phyloP scores from a whole-genome alignment of 306 rosid species.

The Vigna reflexopilosa region DNA sequence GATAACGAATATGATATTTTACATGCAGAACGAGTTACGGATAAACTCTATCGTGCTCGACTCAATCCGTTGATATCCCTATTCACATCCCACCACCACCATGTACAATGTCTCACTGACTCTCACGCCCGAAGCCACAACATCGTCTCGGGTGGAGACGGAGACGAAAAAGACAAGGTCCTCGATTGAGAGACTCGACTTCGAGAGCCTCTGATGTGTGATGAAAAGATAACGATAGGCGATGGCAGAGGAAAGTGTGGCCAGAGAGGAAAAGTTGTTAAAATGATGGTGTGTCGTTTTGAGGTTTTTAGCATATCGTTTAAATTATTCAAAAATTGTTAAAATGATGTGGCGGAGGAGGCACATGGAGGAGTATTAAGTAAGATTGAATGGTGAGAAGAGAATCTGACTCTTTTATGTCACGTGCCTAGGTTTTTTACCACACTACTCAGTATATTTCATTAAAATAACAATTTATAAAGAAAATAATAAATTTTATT shows the following conservation, averaged over 20 bases:
- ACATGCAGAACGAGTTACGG: too few species aligned
- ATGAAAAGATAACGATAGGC: conserved; percentile 55
- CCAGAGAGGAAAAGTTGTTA: conserved; percentile 57
- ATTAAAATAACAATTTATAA: too few species aligned
- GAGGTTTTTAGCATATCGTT: neutral
- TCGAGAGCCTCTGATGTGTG: conserved; percentile 32
- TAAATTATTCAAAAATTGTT: neutral
- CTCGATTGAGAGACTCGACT: conserved; percentile 51
- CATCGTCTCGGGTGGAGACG: conserved; percentile 11
- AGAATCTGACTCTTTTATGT: neutral
- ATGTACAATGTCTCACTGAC: conserved; percentile 1
- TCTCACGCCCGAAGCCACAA: neutral
- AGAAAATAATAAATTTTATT: too few species aligned
- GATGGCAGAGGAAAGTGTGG: conserved; percentile 36
- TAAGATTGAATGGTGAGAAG: neutral
- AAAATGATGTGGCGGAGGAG: neutral
- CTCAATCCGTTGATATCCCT: too few species aligned
- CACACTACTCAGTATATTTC: too few species aligned
- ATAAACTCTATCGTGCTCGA: too few species aligned
- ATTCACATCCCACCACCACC: conserved; percentile 21
- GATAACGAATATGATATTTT: too few species aligned
- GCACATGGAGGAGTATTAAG: conserved; percentile 62
- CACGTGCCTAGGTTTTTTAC: conserved; percentile 34
- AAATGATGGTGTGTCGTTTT: neutral
- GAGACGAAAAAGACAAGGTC: conserved; percentile 57